phyloP scores from a whole-genome alignment of 2,329 filamentous ascomycete genomes.

The Cordyceps pruinosa region DNA sequence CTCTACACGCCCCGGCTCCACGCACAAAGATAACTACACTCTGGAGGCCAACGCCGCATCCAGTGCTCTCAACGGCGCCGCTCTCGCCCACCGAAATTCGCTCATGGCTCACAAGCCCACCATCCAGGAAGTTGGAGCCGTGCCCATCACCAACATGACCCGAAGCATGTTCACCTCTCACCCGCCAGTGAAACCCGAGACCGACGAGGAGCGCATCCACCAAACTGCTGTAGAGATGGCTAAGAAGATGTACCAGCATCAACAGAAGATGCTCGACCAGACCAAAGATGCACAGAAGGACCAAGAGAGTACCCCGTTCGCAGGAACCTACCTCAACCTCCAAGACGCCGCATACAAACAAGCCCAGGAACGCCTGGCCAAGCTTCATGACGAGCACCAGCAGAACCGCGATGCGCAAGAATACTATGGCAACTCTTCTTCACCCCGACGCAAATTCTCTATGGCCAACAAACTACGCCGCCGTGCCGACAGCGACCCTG shows the following conservation, averaged over 20 bases:
- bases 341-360: slow-evolving; percentile 84
- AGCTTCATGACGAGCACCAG: slow-evolving; percentile 65
- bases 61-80: slow-evolving; percentile 69
- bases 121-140: slow-evolving; percentile 56
- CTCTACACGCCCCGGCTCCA: not conserved
- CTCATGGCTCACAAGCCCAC: slow-evolving; percentile 35
- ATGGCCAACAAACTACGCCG: slow-evolving; percentile 50
- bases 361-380: slow-evolving; percentile 75
- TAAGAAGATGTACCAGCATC: slow-evolving; percentile 70
- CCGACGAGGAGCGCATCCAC: slow-evolving; percentile 70
- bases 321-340: slow-evolving; percentile 55
- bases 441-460: slow-evolving; percentile 38
- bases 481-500: slow-evolving; percentile 56
- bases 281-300: slow-evolving; percentile 34
- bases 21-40: slow-evolving; percentile 33
- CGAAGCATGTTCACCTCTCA: slow-evolving; percentile 71
- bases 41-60: slow-evolving; percentile 53
- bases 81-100: slow-evolving; percentile 53
- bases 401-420: slow-evolving; percentile 60
- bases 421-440: slow-evolving; percentile 60
- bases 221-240: slow-evolving; percentile 88
- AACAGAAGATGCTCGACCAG: slow-evolving; percentile 55
- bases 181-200: slow-evolving; percentile 64
- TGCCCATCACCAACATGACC: slow-evolving; percentile 60
- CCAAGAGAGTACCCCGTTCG: slow-evolving; percentile 30